Conservation (phyloP, 2,329 filamentous ascomycete species). For the Neonectria magnoliae region DNA sequence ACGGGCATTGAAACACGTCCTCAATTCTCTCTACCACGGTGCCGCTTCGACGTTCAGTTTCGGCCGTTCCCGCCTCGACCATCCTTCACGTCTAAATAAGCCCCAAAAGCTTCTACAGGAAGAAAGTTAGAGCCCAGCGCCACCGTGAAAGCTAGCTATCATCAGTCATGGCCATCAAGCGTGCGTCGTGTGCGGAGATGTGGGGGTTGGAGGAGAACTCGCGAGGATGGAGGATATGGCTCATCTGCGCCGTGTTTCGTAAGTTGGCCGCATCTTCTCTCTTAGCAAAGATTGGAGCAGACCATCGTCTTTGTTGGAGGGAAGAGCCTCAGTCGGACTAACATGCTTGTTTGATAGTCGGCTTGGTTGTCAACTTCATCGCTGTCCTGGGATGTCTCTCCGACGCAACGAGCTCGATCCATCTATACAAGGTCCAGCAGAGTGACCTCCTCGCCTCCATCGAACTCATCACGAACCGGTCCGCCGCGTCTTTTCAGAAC, state of each 20-base stretch:
- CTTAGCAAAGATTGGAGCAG: not conserved
- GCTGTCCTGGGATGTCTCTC: conserved; percentile 29
- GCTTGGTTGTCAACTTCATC: conserved; percentile 30
- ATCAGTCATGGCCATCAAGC: conserved; percentile 15
- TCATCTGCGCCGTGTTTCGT: conserved; percentile 31
- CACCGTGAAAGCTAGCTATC: not conserved
- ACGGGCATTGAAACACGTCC: too few relatives aligned
- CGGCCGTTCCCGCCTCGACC: not conserved
- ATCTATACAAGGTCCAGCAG: conserved; percentile 23
- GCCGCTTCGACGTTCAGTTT: not conserved
- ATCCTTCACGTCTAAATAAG: not conserved
- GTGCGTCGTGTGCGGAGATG: conserved; percentile 27
- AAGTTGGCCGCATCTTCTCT: not conserved
- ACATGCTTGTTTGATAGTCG: conserved; percentile 8
- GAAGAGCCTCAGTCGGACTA: not conserved
- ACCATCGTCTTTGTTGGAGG: not conserved
- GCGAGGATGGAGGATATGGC: conserved; percentile 30
- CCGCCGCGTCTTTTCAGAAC: conserved; percentile 5
- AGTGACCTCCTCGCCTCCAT: conserved; percentile 19
- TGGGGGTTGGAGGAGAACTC: conserved; percentile 31
- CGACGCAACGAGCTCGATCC: conserved; percentile 21
- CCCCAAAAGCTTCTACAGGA: not conserved
- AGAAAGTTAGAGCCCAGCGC: too few relatives aligned
- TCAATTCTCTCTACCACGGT: too few relatives aligned
- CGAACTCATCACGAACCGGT: conserved; percentile 14